A percentile compares a stretch with the other conserved stretches of the same genome.
These are phyloP conservation scores for Capsella rubella DNA, from an alignment of 441 rosid genomes.

Conservation along the genomic window DNA sequence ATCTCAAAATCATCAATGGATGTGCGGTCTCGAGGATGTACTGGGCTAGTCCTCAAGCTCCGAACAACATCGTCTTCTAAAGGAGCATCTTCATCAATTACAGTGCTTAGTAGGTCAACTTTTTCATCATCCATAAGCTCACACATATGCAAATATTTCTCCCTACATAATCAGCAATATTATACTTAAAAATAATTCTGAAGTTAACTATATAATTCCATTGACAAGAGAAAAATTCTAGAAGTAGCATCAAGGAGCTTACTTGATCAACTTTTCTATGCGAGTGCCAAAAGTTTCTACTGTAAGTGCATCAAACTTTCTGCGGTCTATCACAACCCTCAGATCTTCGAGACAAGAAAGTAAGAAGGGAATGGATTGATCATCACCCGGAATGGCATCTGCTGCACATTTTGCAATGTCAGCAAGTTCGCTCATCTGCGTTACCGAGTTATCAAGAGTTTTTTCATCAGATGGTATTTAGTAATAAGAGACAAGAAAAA, in stretches of 20 bases:
- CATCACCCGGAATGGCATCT: conserved; percentile 82
- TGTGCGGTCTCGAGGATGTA: conserved; percentile 90
- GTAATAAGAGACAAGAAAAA: conserved; percentile 18
- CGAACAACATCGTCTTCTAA: conserved; percentile 96
- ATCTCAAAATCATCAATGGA: conserved; percentile 98
- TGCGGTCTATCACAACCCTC: conserved; percentile 80
- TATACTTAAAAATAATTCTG: conserved; percentile 20
- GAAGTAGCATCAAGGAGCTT: conserved; percentile 42
- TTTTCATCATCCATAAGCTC: conserved; percentile 91
- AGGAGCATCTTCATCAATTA: conserved; percentile 96
- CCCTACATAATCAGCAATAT: conserved; percentile 60
- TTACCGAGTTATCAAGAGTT: conserved; percentile 35
- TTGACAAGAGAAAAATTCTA: background rate
- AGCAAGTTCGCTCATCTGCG: conserved; percentile 97
- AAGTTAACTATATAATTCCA: background rate
- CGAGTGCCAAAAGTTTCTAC: conserved; percentile 98
- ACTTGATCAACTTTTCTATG: conserved; percentile 93
- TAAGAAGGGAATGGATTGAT: conserved; percentile 68
- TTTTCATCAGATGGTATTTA: conserved; percentile 22
- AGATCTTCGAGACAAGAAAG: conserved; percentile 88
- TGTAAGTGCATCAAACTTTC: conserved; percentile 92
- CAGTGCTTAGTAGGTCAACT: conserved; percentile 81
- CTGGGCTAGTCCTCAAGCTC: conserved; percentile 96
- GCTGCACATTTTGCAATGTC: conserved; percentile 97
- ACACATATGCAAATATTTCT: conserved; percentile 94